Conservation (phyloP, 2,329 filamentous ascomycete species). For the Fusarium continuum region DNA sequence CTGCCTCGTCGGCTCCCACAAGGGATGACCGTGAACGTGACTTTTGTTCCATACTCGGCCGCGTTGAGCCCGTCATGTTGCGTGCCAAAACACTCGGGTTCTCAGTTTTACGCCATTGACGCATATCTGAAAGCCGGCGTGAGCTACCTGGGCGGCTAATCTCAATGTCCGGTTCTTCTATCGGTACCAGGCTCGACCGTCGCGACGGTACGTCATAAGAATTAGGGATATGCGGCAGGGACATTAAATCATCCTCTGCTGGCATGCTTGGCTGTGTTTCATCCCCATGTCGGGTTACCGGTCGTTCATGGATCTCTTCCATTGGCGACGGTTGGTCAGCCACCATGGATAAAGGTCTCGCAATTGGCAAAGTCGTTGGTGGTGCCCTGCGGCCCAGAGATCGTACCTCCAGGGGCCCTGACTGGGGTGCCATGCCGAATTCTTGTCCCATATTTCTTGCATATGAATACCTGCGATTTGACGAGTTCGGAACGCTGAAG, state of each 20-base stretch:
- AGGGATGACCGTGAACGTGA: conserved; percentile 36
- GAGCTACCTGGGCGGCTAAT: conserved; percentile 36
- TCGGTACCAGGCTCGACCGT: conserved; percentile 37
- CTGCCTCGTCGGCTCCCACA: conserved; percentile 25
- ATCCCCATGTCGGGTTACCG: conserved; percentile 44
- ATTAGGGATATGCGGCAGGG: conserved; percentile 22
- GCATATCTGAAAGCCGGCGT: conserved; percentile 46
- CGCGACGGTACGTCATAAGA: conserved; percentile 32
- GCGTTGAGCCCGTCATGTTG: conserved; percentile 21
- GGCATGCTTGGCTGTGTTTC: conserved; percentile 24
- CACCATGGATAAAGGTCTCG: conserved; percentile 64
- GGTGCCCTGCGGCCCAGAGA: conserved; percentile 42
- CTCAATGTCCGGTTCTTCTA: conserved; percentile 28
- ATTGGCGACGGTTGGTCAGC: conserved; percentile 60
- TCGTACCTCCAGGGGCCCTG: conserved; percentile 29
- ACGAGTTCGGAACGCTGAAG: conserved; percentile 62
- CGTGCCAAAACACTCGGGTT: conserved; percentile 16
- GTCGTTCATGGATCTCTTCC: conserved; percentile 43
- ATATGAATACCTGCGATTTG: conserved; percentile 57
- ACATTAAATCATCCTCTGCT: conserved; percentile 23
- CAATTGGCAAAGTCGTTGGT: conserved; percentile 58
- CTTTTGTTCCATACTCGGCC: conserved; percentile 27
- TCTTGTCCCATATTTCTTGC: conserved; percentile 43
- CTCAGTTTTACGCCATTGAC: conserved; percentile 44
- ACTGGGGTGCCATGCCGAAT: conserved; percentile 23